Evolutionary conservation across 139 green algal genomes (phyloP).

Genomic region (Chlamydomonas eustigma): DNA sequence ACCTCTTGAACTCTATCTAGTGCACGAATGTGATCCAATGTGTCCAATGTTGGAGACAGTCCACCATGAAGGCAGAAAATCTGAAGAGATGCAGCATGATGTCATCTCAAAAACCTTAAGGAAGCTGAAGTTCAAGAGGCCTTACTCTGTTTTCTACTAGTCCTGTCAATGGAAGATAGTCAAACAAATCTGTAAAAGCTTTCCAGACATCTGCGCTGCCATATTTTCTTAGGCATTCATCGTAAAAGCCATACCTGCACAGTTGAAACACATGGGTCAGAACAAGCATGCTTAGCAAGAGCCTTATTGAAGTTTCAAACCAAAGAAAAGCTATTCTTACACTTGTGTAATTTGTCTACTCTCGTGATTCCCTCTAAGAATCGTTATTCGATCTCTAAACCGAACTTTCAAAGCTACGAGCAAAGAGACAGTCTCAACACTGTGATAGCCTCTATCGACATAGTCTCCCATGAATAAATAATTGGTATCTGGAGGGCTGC

Average conservation of each 20-base stretch:
- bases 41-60: conserved; percentile 93
- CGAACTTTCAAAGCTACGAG: conserved; percentile 90
- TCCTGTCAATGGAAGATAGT: conserved; percentile 96
- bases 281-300: background rate
- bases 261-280: background rate
- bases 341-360: conserved; percentile 97
- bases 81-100: too few species aligned
- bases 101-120: too few species aligned
- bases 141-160: conserved; percentile 87
- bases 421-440: conserved; percentile 88
- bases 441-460: conserved; percentile 99
- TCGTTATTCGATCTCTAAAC: conserved; percentile 94
- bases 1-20: conserved; percentile 96
- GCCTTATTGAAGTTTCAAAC: background rate
- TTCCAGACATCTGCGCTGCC: conserved; percentile 97
- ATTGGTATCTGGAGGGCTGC: conserved; percentile 77
- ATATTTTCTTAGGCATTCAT: conserved; percentile 99
- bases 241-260: conserved; percentile 96
- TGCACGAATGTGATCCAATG: conserved; percentile 90
- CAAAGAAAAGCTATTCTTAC: conserved; percentile 43
- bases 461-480: conserved; percentile 99
- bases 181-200: conserved; percentile 98
- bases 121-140: too few species aligned
- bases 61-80: conserved; percentile 98
- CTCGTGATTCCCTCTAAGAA: conserved; percentile 98